Evolutionary conservation across 228 moss, liverwort and hornwort genomes (phyloP).

Genomic region (Sphagnum fallax): DNA sequence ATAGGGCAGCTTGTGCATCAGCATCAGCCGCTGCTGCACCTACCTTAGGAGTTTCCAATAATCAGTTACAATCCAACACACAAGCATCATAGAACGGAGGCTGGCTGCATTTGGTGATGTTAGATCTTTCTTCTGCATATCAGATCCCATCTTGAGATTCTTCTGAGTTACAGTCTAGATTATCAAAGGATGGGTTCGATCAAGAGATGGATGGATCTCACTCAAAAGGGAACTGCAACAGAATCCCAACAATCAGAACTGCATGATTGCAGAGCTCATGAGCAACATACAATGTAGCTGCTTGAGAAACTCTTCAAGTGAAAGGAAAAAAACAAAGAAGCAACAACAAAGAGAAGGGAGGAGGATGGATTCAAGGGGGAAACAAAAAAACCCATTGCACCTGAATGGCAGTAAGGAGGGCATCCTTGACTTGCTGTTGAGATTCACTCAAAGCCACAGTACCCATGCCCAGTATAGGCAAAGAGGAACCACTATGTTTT

Average conservation of each 20-base stretch:
- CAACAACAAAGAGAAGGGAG: too few species aligned
- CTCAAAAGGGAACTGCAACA: too few species aligned
- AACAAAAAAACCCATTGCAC: conserved; percentile 8
- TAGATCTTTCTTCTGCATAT: too few species aligned
- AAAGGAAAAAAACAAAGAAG: too few species aligned
- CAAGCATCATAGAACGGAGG: background rate
- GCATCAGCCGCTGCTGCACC: background rate
- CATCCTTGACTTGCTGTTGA: conserved; percentile 39
- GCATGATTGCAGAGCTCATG: background rate
- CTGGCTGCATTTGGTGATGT: background rate
- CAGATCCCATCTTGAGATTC: too few species aligned
- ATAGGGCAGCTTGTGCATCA: too few species aligned
- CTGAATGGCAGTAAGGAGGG: conserved; percentile 51
- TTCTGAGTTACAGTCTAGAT: too few species aligned
- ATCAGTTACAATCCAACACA: background rate
- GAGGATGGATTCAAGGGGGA: too few species aligned
- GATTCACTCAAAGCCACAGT: conserved; percentile 45
- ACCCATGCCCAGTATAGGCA: conserved; percentile 63
- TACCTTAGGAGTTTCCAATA: background rate
- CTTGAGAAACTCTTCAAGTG: too few species aligned
- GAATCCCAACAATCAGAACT: background rate
- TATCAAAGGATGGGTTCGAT: too few species aligned
- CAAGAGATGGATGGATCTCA: too few species aligned
- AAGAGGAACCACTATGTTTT: conserved; percentile 14
- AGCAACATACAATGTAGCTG: too few species aligned